Evolutionary conservation across 139 green algal species (phyloP).

Genomic region (Picochlorum sp.): DNA sequence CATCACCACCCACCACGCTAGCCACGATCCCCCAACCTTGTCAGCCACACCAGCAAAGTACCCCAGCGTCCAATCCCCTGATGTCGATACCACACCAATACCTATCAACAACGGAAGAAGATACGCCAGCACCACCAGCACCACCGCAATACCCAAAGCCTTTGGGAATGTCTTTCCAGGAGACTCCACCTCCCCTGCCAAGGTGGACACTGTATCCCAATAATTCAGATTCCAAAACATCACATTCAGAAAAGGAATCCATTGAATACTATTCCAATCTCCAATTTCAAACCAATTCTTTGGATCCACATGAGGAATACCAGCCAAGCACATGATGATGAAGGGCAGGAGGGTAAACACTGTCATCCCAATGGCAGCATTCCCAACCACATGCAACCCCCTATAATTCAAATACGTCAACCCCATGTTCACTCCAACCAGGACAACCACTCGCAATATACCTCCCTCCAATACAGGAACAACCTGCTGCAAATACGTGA

Average conservation of each 20-base stretch:
- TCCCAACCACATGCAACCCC: slow-evolving; percentile 82
- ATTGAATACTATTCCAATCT: slow-evolving; percentile 53
- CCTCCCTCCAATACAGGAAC: slow-evolving; percentile 14
- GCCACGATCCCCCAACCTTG: slow-evolving; percentile 73
- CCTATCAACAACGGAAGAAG: slow-evolving; percentile 68
- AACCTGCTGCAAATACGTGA: slow-evolving; percentile 67
- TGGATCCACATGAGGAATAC: slow-evolving; percentile 46
- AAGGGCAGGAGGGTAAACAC: slow-evolving; percentile 82
- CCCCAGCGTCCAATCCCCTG: slow-evolving; percentile 67
- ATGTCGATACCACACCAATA: slow-evolving; percentile 48
- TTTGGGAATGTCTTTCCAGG: slow-evolving; percentile 70
- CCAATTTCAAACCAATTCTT: slow-evolving; percentile 55
- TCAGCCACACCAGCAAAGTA: slow-evolving; percentile 72
- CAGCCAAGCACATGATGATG: slow-evolving; percentile 56
- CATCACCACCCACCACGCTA: slow-evolving; percentile 74
- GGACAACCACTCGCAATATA: slow-evolving; percentile 26
- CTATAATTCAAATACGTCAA: slow-evolving; percentile 86
- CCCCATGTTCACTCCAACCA: slow-evolving; percentile 47
- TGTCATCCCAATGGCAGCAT: slow-evolving; percentile 58
- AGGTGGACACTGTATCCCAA: slow-evolving; percentile 78
- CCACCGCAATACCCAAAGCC: slow-evolving; percentile 59
- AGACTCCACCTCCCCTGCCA: slow-evolving; percentile 81
- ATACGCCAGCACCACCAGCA: slow-evolving; percentile 64
- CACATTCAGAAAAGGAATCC: slow-evolving; percentile 84
- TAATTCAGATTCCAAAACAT: slow-evolving; percentile 98